Conservation (phyloP, 2,329 filamentous ascomycete genomes). For the Calonectria montana region DNA sequence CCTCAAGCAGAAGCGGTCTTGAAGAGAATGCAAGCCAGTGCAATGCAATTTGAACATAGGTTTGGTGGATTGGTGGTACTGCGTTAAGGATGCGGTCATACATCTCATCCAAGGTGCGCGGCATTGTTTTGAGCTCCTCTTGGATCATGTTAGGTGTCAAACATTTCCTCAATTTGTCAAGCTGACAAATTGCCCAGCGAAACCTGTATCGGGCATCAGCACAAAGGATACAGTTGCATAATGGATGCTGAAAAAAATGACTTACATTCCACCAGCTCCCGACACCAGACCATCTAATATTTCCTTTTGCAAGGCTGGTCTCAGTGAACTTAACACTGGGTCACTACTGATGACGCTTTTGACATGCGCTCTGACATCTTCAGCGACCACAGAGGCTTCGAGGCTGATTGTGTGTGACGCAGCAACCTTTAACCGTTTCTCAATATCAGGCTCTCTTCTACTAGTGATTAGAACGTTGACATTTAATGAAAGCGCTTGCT, state of each 20-base stretch:
- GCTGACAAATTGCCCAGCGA: conserved; percentile 8
- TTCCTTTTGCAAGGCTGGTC: not conserved
- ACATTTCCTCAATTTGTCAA: not conserved
- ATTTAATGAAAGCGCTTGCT: not conserved
- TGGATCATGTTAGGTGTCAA: not conserved
- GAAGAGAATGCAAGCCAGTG: conserved; percentile 6
- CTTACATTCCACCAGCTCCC: not conserved
- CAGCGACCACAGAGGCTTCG: not conserved
- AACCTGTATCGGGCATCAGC: not conserved
- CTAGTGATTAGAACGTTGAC: not conserved
- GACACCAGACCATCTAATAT: not conserved
- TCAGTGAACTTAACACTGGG: not conserved
- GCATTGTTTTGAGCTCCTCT: not conserved
- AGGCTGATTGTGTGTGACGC: not conserved
- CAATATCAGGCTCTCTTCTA: conserved; percentile 10
- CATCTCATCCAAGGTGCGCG: not conserved
- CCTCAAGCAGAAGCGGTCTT: not conserved
- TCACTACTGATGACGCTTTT: not conserved
- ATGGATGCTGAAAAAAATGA: not conserved
- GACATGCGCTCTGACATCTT: not conserved
- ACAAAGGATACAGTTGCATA: not conserved
- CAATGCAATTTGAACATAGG: not conserved
- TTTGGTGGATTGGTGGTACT: not conserved
- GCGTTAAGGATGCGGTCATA: not conserved
- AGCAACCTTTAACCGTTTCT: not conserved